These are phyloP conservation scores for Glycine tomentella DNA, from an alignment of 306 rosid species.

Conservation along the genomic window DNA sequence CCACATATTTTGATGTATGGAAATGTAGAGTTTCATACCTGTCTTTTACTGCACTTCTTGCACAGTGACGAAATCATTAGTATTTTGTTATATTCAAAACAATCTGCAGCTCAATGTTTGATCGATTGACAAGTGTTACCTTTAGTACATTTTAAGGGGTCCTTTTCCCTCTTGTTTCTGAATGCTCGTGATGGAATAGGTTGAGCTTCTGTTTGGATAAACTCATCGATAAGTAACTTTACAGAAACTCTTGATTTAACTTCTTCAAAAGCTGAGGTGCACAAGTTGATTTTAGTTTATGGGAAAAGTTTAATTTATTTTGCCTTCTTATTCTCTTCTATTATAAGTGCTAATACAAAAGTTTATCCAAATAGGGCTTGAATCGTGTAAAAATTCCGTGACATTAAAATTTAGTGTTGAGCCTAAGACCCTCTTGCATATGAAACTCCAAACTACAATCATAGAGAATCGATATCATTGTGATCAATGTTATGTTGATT, in stretches of 20 bases:
- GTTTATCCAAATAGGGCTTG: no score
- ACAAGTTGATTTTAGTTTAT: no score
- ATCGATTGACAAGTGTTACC: neutral
- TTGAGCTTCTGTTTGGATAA: neutral
- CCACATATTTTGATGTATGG: neutral
- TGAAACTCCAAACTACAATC: neutral
- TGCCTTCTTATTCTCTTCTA: neutral
- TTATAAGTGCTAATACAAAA: no score
- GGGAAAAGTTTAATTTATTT: no score
- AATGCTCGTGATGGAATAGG: conserved; percentile 22
- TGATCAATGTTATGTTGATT: neutral
- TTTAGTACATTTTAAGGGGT: neutral
- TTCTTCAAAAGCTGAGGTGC: no score
- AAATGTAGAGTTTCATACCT: neutral
- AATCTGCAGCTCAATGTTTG: neutral
- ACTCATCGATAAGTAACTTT: neutral
- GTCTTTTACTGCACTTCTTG: conserved; percentile 1
- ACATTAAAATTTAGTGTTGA: neutral
- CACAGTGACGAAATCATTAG: neutral
- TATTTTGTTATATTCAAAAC: conserved; percentile 15
- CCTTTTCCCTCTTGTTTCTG: conserved; percentile 15
- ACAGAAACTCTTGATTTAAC: neutral
- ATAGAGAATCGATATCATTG: neutral
- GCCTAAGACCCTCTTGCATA: neutral
- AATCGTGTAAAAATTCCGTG: neutral